Conservation (phyloP, 805 yeast species). For the Zygotorulaspora chibaensis region DNA sequence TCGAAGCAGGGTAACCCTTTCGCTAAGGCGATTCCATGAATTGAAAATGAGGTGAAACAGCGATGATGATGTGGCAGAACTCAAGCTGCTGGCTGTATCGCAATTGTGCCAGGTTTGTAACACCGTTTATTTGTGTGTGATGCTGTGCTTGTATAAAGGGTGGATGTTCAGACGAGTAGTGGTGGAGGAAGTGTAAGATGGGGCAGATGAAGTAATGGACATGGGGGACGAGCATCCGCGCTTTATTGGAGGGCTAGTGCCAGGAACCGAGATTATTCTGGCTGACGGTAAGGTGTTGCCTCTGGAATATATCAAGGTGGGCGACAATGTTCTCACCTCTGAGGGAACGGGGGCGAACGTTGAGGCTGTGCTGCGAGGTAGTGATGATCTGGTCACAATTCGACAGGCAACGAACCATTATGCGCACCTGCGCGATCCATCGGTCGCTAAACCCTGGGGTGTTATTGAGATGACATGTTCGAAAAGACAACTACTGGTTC, state of each 20-base stretch:
- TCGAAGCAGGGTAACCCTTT: too few species aligned
- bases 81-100: too few species aligned
- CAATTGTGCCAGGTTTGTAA: too few species aligned
- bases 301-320: constrained; percentile 5
- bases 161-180: too few species aligned
- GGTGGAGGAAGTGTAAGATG: too few species aligned
- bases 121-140: too few species aligned
- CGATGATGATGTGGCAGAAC: too few species aligned
- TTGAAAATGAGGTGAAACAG: too few species aligned
- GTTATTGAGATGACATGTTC: neutral
- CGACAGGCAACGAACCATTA: neutral
- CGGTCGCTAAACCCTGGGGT: neutral
- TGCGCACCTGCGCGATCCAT: neutral
- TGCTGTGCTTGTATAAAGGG: too few species aligned
- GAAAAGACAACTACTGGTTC: neutral
- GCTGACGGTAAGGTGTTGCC: neutral
- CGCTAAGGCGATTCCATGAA: too few species aligned
- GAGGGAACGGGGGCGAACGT: constrained; percentile 1
- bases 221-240: too few species aligned
- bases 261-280: neutral
- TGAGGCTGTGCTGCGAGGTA: neutral
- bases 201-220: too few species aligned
- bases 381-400: neutral
- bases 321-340: neutral
- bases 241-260: neutral